Base-by-base conservation (phyloP, 2,329 filamentous ascomycete species). In the Coniochaeta sp. region DNA sequence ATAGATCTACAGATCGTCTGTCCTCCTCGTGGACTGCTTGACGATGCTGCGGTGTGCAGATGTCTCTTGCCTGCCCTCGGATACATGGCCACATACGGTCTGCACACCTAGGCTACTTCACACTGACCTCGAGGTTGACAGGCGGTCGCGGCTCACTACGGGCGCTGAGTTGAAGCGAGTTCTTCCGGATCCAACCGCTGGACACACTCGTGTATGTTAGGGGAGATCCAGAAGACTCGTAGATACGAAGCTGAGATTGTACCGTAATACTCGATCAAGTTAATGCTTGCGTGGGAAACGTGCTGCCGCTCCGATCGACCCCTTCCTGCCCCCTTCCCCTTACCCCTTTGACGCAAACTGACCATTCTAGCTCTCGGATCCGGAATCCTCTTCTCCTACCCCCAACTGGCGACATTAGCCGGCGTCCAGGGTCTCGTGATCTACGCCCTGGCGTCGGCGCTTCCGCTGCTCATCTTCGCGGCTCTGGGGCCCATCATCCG, bases 261-360 rank as follows among this genome's bases (percentile, higher is more conserved):
- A 95, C 90, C 90, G 90, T 93, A 81, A 89, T 82, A 93, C 90
- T 93, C 90, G 90, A 95, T 90, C 90, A 95, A 95, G 90, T 90
- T 93, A 95, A 93, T 92, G 89, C 90, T 95, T 95, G 90, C 90
- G 90, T 93, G 90, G 88, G 90, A 89, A 93, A 93, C 83, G 90
- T 93, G 90, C 89, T 93, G 90, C 90, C 90, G 89, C 89, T 91
- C 85, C 78, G 75, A 77, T 72, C 74, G 73, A 71, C 72, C 64
- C 54, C 36, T 66, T 63, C 59, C 60, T 62, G 64, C 63, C 66
- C 66, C 59, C 64, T 63, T 68, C 67, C 62, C 59, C 59, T 58
- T 50, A 59, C 60, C 61, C 65, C 22, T 64, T 60, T 59, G 59
- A 56, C 58, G 60, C 59, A 30, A 44, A 75, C 79, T 83, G 74